Evolutionary conservation across 1,284 basidiomycete species (phyloP).

Genomic region (Melampsora occidentalis): DNA sequence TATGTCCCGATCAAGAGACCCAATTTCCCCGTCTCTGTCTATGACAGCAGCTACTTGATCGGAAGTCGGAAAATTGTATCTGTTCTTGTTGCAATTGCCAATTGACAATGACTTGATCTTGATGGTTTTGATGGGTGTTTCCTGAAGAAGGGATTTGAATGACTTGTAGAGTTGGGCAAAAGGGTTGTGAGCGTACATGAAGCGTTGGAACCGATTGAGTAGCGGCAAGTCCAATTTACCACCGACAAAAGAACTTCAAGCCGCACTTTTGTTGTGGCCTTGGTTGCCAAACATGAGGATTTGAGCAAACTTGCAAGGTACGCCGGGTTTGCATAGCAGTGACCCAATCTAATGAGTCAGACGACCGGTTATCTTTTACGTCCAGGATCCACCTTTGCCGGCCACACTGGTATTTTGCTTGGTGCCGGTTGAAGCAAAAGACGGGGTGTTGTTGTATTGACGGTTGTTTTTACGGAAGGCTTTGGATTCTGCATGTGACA

Average conservation of each 20-base stretch:
- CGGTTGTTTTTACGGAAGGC: not conserved
- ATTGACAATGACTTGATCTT: not conserved
- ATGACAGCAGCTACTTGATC: not conserved
- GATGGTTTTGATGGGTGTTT: not conserved
- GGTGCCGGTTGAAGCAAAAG: not conserved
- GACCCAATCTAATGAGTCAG: not conserved
- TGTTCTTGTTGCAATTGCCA: too few species aligned
- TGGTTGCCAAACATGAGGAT: constrained; percentile 4
- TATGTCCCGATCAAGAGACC: not conserved
- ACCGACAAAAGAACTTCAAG: not conserved
- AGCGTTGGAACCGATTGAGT: not conserved
- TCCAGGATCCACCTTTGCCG: not conserved
- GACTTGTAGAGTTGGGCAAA: constrained; percentile 3
- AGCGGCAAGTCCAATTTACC: not conserved
- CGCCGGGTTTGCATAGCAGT: not conserved
- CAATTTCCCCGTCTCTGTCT: not conserved
- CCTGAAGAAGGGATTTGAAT: not conserved
- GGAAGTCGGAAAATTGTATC: not conserved
- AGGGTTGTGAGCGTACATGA: constrained; percentile 15
- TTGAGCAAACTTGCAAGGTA: not conserved
- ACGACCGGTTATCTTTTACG: not conserved
- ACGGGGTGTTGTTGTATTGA: not conserved
- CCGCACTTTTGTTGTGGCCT: not conserved
- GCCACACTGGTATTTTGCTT: not conserved
- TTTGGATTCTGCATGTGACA: not conserved